Evolutionary conservation across 176 grass and related monocot genomes (phyloP).

Genomic region (Aegilops longissima): DNA sequence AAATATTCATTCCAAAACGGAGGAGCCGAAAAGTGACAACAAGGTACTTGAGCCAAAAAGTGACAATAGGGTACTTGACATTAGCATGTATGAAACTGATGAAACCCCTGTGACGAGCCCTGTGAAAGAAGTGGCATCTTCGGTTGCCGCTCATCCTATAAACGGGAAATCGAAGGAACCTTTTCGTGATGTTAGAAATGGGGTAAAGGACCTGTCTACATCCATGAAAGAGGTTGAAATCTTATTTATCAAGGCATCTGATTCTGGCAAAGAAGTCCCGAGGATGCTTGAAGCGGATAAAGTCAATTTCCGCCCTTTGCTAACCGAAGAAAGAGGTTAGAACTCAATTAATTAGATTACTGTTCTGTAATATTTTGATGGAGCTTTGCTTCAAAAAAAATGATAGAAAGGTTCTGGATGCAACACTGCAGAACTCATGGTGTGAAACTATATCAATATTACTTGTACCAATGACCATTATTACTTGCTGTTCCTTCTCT

Average conservation of each 20-base stretch:
- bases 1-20: not conserved
- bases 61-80: slow-evolving; percentile 41
- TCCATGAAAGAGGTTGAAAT: slow-evolving; percentile 87
- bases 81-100: slow-evolving; percentile 58
- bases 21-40: not conserved
- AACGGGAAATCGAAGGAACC: slow-evolving; percentile 64
- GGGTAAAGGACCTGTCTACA: slow-evolving; percentile 49
- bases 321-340: slow-evolving; percentile 73
- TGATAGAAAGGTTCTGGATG: slow-evolving; percentile 19
- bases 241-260: slow-evolving; percentile 82
- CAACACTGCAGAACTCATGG: slow-evolving; percentile 1
- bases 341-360: slow-evolving; percentile 21
- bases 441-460: slow-evolving; percentile 10
- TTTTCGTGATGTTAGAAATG: slow-evolving; percentile 39
- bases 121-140: slow-evolving; percentile 45
- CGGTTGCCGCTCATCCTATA: slow-evolving; percentile 31
- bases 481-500: slow-evolving; percentile 26
- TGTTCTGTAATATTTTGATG: slow-evolving; percentile 18
- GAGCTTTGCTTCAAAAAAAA: slow-evolving; percentile 30
- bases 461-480: not conserved
- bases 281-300: slow-evolving; percentile 97
- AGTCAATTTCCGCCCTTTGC: slow-evolving; percentile 74
- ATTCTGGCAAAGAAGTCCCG: slow-evolving; percentile 92
- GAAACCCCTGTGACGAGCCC: slow-evolving; percentile 52
- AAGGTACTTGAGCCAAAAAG: slow-evolving; percentile 16